These are phyloP conservation scores for Effrenium voratum DNA, from an alignment of 73 alveolate genomes.

Conservation along the genomic window DNA sequence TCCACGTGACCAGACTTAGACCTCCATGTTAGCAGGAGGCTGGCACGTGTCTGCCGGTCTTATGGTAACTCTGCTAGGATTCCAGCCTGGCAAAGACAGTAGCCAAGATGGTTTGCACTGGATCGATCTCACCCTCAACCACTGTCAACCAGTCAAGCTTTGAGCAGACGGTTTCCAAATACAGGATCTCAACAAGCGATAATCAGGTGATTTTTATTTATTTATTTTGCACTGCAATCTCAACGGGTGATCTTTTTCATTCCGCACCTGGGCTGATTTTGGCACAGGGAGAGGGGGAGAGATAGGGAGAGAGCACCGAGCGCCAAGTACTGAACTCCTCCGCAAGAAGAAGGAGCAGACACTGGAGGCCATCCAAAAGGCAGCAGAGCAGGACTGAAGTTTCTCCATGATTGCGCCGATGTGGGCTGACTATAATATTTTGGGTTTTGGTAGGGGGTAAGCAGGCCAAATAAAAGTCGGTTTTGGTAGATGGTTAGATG, in stretches of 20 bases:
- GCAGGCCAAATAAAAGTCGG: background rate
- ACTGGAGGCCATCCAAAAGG: slow-evolving; percentile 68
- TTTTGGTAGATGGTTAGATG: background rate
- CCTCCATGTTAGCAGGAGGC: too few relatives aligned
- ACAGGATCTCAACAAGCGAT: background rate
- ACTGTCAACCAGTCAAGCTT: too few relatives aligned
- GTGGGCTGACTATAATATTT: background rate
- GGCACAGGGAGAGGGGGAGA: background rate
- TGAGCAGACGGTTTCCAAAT: background rate
- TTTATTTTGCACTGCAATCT: background rate
- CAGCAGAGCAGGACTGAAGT: slow-evolving; percentile 60
- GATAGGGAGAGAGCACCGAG: background rate
- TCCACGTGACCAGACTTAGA: too few relatives aligned
- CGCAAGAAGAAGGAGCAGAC: slow-evolving; percentile 77
- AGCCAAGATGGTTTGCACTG: too few relatives aligned
- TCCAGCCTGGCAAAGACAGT: too few relatives aligned
- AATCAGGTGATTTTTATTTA: background rate
- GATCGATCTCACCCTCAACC: too few relatives aligned
- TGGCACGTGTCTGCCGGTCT: too few relatives aligned
- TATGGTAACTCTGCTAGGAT: too few relatives aligned
- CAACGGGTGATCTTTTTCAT: background rate
- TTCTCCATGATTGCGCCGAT: background rate
- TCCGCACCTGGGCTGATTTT: background rate
- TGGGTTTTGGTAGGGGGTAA: background rate
- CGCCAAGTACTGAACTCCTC: slow-evolving; percentile 35